These are phyloP conservation scores for Knufia petricola DNA, from an alignment of 2,329 filamentous ascomycete species.

Conservation along the genomic window DNA sequence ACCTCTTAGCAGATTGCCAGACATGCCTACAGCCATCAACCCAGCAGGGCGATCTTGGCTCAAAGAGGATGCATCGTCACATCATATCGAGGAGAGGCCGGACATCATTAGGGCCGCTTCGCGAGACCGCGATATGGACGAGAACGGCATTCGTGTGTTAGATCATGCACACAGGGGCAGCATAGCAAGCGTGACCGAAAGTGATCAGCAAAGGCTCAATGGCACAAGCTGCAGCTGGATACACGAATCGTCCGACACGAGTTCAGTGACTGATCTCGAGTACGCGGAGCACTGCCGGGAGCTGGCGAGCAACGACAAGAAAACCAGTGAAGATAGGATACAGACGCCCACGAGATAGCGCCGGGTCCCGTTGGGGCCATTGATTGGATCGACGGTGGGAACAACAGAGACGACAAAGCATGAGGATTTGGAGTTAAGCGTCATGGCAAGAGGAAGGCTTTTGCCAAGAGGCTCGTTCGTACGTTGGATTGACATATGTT, in stretches of 20 bases:
- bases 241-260: slow-evolving; percentile 14
- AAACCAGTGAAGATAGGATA: slow-evolving; percentile 3
- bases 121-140: slow-evolving; percentile 21
- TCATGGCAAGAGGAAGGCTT: no score
- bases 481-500: background rate
- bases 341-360: no score
- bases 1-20: slow-evolving; percentile 10
- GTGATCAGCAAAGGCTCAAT: slow-evolving; percentile 16
- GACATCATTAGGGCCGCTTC: slow-evolving; percentile 18
- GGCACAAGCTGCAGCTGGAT: slow-evolving; percentile 15
- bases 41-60: slow-evolving; percentile 11
- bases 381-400: no score
- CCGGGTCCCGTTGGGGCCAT: no score
- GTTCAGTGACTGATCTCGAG: slow-evolving; percentile 18
- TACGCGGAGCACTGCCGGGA: slow-evolving; percentile 21
- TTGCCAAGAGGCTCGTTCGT: background rate
- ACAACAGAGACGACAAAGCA: no score
- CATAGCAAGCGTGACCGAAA: slow-evolving; percentile 12
- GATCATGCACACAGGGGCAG: slow-evolving; percentile 14
- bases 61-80: slow-evolving; percentile 6
- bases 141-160: slow-evolving; percentile 16
- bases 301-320: slow-evolving; percentile 17
- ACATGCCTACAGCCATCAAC: slow-evolving; percentile 11
- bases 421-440: no score
- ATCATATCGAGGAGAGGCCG: slow-evolving; percentile 15